These are phyloP conservation scores for Cystobasidium sp. DNA, from an alignment of 1,284 basidiomycete species.

Conservation along the genomic window DNA sequence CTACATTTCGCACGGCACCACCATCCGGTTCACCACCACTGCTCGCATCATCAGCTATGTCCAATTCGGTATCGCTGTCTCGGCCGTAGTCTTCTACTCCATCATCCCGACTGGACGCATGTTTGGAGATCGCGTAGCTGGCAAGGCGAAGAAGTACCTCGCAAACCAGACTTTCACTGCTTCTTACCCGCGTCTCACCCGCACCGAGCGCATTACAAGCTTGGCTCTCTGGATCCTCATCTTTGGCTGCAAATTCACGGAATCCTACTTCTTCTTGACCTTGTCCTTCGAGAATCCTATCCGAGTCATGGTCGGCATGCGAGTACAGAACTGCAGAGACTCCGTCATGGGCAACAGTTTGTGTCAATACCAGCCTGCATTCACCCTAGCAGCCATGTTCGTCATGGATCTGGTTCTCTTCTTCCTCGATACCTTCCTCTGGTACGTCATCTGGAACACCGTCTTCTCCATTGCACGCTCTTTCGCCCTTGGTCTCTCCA, in stretches of 20 bases:
- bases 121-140: constrained; percentile 92
- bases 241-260: constrained; percentile 90
- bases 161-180: constrained; percentile 96
- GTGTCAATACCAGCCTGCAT: constrained; percentile 85
- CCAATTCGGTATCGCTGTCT: constrained; percentile 85
- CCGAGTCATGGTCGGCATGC: constrained; percentile 88
- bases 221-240: constrained; percentile 82
- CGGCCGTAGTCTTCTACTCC: constrained; percentile 79
- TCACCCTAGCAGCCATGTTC: constrained; percentile 93
- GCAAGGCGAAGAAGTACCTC: constrained; percentile 90
- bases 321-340: constrained; percentile 82
- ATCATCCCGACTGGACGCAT: constrained; percentile 88
- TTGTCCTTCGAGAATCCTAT: constrained; percentile 90
- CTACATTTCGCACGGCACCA: constrained; percentile 65
- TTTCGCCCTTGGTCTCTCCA: constrained; percentile 87
- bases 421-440: constrained; percentile 96
- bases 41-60: constrained; percentile 86
- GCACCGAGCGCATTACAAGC: constrained; percentile 70
- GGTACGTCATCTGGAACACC: constrained; percentile 96
- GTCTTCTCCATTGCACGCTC: constrained; percentile 86
- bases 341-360: constrained; percentile 77
- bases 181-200: constrained; percentile 75
- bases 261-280: constrained; percentile 95
- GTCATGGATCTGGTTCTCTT: constrained; percentile 91
- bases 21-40: constrained; percentile 65